A percentile compares a stretch with the other conserved stretches of the same genome.
Conservation (phyloP, 805 yeast genomes). For the Kodamaea nitidulidarum region DNA sequence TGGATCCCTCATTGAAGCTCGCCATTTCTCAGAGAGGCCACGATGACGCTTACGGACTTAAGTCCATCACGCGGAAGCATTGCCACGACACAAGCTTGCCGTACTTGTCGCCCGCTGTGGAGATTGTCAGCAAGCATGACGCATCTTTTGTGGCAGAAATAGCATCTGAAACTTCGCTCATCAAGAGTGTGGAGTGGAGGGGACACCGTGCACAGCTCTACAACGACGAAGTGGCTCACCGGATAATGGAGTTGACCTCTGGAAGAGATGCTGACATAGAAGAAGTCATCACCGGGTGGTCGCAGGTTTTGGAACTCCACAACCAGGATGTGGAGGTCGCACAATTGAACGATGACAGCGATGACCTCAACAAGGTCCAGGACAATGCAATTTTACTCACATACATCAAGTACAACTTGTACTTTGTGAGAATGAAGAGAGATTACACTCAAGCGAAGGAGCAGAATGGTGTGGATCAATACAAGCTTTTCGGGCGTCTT, state of each 20-base stretch:
- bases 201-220: conserved; percentile 54
- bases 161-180: conserved; percentile 22
- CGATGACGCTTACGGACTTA: conserved; percentile 5
- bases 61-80: conserved; percentile 12
- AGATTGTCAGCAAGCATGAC: conserved; percentile 37
- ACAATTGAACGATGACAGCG: conserved; percentile 30
- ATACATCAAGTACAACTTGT: conserved; percentile 64
- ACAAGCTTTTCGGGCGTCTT: conserved; percentile 50
- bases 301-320: conserved; percentile 62
- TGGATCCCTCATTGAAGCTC: conserved; percentile 64
- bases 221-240: conserved; percentile 69
- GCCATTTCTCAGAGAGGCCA: conserved; percentile 40
- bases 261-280: conserved; percentile 45
- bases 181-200: conserved; percentile 45
- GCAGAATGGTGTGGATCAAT: conserved; percentile 6
- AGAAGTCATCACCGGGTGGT: conserved; percentile 57
- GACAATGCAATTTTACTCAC: conserved; percentile 72
- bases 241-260: conserved; percentile 37
- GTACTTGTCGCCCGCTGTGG: conserved; percentile 38
- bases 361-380: conserved; percentile 58
- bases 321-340: conserved; percentile 48
- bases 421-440: conserved; percentile 67
- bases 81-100: conserved; percentile 23
- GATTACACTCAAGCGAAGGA: conserved; percentile 39
- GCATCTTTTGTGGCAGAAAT: conserved; percentile 32